These are phyloP conservation scores for Pseudonitzschia multiseries DNA, from an alignment of 108 stramenopile genomes.

Conservation along the genomic window DNA sequence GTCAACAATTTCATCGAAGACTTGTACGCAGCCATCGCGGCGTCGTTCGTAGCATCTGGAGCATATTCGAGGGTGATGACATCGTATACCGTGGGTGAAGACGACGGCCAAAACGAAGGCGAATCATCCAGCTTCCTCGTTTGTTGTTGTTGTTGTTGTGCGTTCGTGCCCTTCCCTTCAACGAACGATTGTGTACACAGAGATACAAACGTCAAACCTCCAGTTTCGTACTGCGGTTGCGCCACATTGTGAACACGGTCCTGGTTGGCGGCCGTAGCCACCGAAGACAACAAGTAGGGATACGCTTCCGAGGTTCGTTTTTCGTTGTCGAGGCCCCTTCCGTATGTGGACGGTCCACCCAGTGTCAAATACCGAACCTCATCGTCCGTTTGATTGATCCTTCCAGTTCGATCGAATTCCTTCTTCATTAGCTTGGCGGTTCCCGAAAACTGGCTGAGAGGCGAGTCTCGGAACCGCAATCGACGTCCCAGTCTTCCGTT, in stretches of 20 bases:
- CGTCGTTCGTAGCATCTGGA: neutral
- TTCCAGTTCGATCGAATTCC: neutral
- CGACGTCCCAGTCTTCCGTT: neutral
- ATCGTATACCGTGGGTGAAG: constrained; percentile 28
- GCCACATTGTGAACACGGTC: constrained; percentile 16
- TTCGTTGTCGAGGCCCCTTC: constrained; percentile 32
- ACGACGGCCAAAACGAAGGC: neutral
- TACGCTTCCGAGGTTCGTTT: neutral
- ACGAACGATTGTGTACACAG: constrained; percentile 50
- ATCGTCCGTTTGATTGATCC: neutral
- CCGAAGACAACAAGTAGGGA: constrained; percentile 3
- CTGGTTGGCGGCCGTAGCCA: neutral
- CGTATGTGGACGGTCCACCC: constrained; percentile 36
- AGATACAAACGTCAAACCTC: constrained; percentile 30
- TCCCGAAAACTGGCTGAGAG: neutral
- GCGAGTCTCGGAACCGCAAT: neutral
- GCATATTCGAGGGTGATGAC: constrained; percentile 42
- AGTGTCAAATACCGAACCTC: constrained; percentile 32
- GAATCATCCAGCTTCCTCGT: neutral
- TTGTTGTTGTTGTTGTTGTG: too few species aligned
- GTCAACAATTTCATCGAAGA: constrained; percentile 17
- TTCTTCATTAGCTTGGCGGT: neutral
- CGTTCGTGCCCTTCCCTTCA: neutral
- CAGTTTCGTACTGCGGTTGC: constrained; percentile 18
- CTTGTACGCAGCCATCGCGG: neutral